phyloP scores from a whole-genome alignment of 805 yeast species.

The Metschnikowia kofuensis region DNA sequence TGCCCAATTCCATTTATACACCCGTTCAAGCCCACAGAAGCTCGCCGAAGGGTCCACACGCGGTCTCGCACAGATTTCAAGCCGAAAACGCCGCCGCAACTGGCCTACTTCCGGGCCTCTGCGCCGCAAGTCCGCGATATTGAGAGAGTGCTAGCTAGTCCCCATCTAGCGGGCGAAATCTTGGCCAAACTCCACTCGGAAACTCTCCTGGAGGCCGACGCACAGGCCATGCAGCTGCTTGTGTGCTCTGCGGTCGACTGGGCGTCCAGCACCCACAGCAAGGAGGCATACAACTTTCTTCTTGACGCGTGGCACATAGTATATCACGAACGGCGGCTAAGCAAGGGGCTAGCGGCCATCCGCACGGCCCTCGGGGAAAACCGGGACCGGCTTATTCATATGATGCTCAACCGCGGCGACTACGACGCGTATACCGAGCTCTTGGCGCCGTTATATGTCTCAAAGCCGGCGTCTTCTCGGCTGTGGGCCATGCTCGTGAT shows the following conservation, averaged over 20 bases:
- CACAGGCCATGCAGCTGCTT: constrained; percentile 16
- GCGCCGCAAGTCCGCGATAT: constrained; percentile 6
- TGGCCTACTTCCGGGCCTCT: no score
- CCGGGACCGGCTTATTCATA: constrained; percentile 23
- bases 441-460: constrained; percentile 17
- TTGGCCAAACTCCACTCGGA: constrained; percentile 1
- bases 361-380: constrained; percentile 14
- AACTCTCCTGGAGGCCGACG: constrained; percentile 7
- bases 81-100: no score
- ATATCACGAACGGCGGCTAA: constrained; percentile 11
- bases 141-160: constrained; percentile 11
- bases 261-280: constrained; percentile 19
- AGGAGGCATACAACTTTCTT: constrained; percentile 17
- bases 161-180: constrained; percentile 1
- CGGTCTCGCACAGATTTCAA: no score
- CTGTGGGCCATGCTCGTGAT: constrained; percentile 16
- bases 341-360: not conserved
- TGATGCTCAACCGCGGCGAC: constrained; percentile 27
- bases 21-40: no score
- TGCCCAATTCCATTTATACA: no score
- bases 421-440: constrained; percentile 20
- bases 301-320: constrained; percentile 26
- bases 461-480: not conserved
- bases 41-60: no score
- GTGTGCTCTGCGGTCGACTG: constrained; percentile 24